Evolutionary conservation across 768 basidiomycete species (phyloP), one percentile per base, ranked within the genome.

Genomic region (Trametes cingulata): DNA sequence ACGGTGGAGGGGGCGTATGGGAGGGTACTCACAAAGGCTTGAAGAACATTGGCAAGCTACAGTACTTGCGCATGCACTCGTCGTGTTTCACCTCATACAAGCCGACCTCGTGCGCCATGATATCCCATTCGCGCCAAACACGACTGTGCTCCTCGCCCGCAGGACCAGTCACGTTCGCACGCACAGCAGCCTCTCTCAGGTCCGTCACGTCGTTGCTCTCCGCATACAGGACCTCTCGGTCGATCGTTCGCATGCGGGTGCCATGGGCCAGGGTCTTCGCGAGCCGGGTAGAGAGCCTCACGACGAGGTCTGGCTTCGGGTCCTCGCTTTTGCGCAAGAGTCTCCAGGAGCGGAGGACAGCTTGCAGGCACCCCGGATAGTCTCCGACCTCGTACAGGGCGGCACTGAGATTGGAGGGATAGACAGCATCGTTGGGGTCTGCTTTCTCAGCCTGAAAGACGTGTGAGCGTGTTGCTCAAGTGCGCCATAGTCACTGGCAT

Each of bases 391-490:
- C 68, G 48, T 61, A 69, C 25, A 67, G 39, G 12, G 68, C 61
- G 3, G 68, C 66, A 27, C 68, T 69, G 36, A 69, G 47, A 35
- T 67, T 69, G 12, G 68, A 67, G 0, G 68, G 66, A 51, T 65
- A 69, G 9, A 64, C 63, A 1, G 58, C 42, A 22, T 69, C 60
- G 5, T 20, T 45, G 12, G 40, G 33, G 33, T 60, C 58, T 2
- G 50, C 36, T 7, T 53, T 19, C 37, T 65, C 65, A 6, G 65
- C 65, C 65, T 65, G 24, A 9, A 14, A 40, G 13, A 10, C 4
- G 29, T 33, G 29, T 33, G 10, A 33, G 29, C 29, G 29, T 33
- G 10, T 10, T 10, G n/a, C n/a, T n/a, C n/a, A n/a, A n/a, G n/a
- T n/a, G n/a, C n/a, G n/a, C n/a, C n/a, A n/a, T n/a, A n/a, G n/a